Evolutionary conservation across 2,329 filamentous ascomycete species (phyloP).

Genomic region (Endocalyx cinctus): DNA sequence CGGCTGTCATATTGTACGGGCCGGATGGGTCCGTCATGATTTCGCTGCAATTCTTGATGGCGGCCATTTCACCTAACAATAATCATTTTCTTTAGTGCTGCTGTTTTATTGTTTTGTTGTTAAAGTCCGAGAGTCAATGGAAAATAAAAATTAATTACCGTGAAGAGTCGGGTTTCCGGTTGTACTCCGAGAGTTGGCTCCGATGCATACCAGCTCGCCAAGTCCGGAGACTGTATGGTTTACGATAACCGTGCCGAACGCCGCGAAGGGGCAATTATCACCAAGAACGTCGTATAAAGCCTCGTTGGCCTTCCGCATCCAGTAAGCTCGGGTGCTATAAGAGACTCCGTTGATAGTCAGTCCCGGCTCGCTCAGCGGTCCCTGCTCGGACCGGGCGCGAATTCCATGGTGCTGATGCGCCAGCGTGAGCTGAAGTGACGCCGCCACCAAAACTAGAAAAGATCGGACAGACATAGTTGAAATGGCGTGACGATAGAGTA

Average conservation of each 20-base stretch:
- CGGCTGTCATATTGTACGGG: constrained; percentile 35
- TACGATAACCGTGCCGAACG: constrained; percentile 51
- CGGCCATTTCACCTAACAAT: constrained; percentile 47
- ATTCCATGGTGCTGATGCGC: constrained; percentile 1
- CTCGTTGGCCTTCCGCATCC: constrained; percentile 48
- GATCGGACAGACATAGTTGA: no score
- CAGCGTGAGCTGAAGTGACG: no score
- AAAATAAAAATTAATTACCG: no score
- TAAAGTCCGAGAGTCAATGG: no score
- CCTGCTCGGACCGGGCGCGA: constrained; percentile 4
- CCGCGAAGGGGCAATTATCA: constrained; percentile 48
- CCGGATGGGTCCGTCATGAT: constrained; percentile 43
- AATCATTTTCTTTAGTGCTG: background rate
- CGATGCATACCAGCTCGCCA: constrained; percentile 45
- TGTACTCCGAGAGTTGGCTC: constrained; percentile 38
- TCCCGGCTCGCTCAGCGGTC: constrained; percentile 5
- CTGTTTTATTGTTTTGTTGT: no score
- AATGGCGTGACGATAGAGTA: no score
- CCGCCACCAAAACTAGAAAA: no score
- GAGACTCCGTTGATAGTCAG: constrained; percentile 17
- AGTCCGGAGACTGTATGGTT: constrained; percentile 44
- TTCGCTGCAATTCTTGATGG: constrained; percentile 48
- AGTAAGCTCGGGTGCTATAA: constrained; percentile 37
- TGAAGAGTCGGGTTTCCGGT: constrained; percentile 51
- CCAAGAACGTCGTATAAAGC: no score